Evolutionary conservation across 805 yeast species (phyloP).

Genomic region (Metschnikowia colocasiae): DNA sequence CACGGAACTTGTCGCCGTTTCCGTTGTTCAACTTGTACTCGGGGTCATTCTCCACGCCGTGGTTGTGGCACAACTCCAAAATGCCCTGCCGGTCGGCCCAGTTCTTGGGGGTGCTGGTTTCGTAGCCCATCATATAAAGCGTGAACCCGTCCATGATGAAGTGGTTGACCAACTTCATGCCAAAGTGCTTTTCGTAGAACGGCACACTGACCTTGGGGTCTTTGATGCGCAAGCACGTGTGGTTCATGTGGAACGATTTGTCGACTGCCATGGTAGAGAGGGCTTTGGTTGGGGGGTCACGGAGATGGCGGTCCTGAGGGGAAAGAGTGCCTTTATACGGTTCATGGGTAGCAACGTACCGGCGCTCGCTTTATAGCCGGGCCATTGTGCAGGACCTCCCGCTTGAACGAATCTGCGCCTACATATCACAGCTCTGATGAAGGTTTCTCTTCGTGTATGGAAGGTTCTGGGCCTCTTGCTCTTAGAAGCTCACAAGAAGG

Average conservation of each 20-base stretch:
- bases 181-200: slow-evolving; percentile 73
- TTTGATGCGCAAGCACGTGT: slow-evolving; percentile 75
- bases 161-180: slow-evolving; percentile 58
- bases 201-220: slow-evolving; percentile 70
- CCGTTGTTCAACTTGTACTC: slow-evolving; percentile 69
- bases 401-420: too few species aligned
- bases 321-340: not conserved
- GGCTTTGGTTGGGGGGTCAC: not conserved
- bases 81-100: slow-evolving; percentile 60
- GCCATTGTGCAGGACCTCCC: not conserved
- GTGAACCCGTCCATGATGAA: slow-evolving; percentile 54
- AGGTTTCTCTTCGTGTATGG: too few species aligned
- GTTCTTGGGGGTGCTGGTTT: slow-evolving; percentile 39
- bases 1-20: slow-evolving; percentile 77
- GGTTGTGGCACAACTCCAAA: slow-evolving; percentile 77
- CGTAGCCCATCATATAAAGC: slow-evolving; percentile 64
- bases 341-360: not conserved
- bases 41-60: slow-evolving; percentile 63
- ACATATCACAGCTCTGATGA: too few species aligned
- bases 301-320: not conserved
- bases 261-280: slow-evolving; percentile 29
- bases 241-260: slow-evolving; percentile 49
- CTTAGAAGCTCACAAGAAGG: too few species aligned
- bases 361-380: not conserved
- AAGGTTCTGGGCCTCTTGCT: too few species aligned